A percentile compares a stretch with the other conserved stretches of the same genome.
Evolutionary conservation across 1,284 basidiomycete species (phyloP).

Genomic region (Fereydounia khargensis): DNA sequence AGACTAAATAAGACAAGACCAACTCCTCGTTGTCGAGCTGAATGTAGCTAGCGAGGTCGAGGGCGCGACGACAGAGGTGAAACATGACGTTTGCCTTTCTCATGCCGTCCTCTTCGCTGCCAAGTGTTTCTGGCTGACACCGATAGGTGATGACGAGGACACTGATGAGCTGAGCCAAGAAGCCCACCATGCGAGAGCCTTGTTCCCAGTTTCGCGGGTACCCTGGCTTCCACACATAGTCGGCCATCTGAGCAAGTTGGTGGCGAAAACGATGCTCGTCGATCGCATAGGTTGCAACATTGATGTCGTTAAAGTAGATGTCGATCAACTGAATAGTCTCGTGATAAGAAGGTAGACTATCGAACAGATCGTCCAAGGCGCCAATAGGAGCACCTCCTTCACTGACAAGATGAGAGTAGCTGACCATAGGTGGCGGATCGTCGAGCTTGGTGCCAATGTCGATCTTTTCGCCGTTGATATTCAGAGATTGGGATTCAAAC

Average conservation of each 20-base stretch:
- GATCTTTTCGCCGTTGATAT: slow-evolving; percentile 50
- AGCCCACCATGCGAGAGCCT: slow-evolving; percentile 73
- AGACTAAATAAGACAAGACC: slow-evolving; percentile 46
- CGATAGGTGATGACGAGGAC: slow-evolving; percentile 86
- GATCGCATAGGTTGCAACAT: slow-evolving; percentile 90
- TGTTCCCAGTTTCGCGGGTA: slow-evolving; percentile 62
- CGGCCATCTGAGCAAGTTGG: too few species aligned
- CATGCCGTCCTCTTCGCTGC: slow-evolving; percentile 37
- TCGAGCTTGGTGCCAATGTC: slow-evolving; percentile 50
- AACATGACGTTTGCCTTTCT: slow-evolving; percentile 41
- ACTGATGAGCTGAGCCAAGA: slow-evolving; percentile 85
- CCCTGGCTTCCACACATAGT: too few species aligned
- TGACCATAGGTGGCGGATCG: slow-evolving; percentile 45
- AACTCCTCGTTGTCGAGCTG: slow-evolving; percentile 53
- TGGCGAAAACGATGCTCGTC: slow-evolving; percentile 80
- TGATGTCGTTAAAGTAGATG: slow-evolving; percentile 64
- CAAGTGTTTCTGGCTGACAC: slow-evolving; percentile 72
- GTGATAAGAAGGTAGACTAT: slow-evolving; percentile 35
- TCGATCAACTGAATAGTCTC: slow-evolving; percentile 43
- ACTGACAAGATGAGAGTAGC: slow-evolving; percentile 46
- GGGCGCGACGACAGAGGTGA: slow-evolving; percentile 66
- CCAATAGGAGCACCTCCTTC: slow-evolving; percentile 50
- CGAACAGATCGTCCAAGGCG: slow-evolving; percentile 45
- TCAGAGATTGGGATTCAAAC: too few species aligned
- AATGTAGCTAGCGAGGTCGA: slow-evolving; percentile 45